Evolutionary conservation across 768 basidiomycete species (phyloP), one percentile per base, ranked within the genome.

Genomic region (Boletus pseudo-olivaceus): DNA sequence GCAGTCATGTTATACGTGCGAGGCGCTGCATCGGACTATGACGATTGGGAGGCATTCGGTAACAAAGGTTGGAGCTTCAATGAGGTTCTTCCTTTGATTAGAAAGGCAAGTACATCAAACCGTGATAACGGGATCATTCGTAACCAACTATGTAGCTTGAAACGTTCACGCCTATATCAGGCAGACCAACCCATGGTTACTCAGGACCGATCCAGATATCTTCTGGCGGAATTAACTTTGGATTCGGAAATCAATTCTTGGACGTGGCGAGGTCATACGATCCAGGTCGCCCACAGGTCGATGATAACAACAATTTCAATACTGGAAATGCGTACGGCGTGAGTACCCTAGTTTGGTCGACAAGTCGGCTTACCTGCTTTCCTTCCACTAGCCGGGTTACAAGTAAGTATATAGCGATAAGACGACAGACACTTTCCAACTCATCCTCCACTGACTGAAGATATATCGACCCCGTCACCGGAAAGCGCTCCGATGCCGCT

Each of bases 61-160:
- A 85, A 86, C 62, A 67, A 77, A 1, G 85, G 84, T 2, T 88
- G 86, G 86, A 73, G 82, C 8, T 80, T 81, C 0, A 70, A 74
- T 47, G 72, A 81, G 29, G 61, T 88, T 7, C 77, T 87, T 29
- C 84, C 85, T 0, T 68, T 85, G 12, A 57, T 84, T 32, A 78
- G 72, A 56, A 85, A 85, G 76, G 86, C 80, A 51, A 8, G 46
- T 27, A 5, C 15, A 6, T 19, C 26, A 2, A 11, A n/a, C 8
- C 1, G 1, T 8, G 44, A 1, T 7, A 5, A 12, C 9, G 15
- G 37, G 32, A 4, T 64, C 10, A 68, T 33, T 77, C 79, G 20
- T 69, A 57, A 47, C 76, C 11, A 80, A 9, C 77, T 77, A 0
- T 78, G 81, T 60, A 70, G 77, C 0, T 73, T 29, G 75, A 77